Evolutionary conservation across 225 moss, liverwort and hornwort species (phyloP), one percentile per base, ranked within the genome.

Genomic region (Pseudoscleropodium purum): DNA sequence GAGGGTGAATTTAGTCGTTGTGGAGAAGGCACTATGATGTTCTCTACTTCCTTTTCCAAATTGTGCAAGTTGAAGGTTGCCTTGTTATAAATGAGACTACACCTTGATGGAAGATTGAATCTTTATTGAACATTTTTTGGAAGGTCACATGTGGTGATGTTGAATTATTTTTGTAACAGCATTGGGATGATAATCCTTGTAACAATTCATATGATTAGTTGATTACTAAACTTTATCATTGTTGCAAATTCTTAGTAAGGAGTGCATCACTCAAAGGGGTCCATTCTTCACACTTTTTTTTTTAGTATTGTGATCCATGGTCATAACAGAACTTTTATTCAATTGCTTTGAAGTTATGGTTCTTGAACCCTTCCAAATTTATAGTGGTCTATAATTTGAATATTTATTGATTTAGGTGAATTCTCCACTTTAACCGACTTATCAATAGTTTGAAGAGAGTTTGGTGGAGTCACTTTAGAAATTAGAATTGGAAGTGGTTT

Each of bases 91-190:
- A 6, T 74, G 74, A 47, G 17, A 43, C 6, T 11, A 18, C 1
- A 0, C 18, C 18, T 75, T 31, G 6, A 75, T 75, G 0, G 0
- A 2, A 75, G 19, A n/a, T n/a, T n/a, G 0, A 49, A 0, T 19
- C 9, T 31, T 31, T 31, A 11, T 75, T 30, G 47, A 75, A 30
- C 4, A 29, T 1, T 2, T 6, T 0, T 47, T 75, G 0, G 30
- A 47, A 47, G 47, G 47, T 47, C 9, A 6, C 2, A 6, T 74
- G 29, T 16, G 18, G 3, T 2, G 17, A 29, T 47, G 10, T 18
- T 75, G 11, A 75, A 47, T 75, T 47, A 18, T 45, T 4, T 18
- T 75, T 45, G 9, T 17, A 75, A 11, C n/a, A 30, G 4, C 0
- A 18, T 45, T 45, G 18, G 0, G 17, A 1, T 45, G 30, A 16